Conservation (phyloP, 441 rosid species). For the Gossypium schwendimanii region DNA sequence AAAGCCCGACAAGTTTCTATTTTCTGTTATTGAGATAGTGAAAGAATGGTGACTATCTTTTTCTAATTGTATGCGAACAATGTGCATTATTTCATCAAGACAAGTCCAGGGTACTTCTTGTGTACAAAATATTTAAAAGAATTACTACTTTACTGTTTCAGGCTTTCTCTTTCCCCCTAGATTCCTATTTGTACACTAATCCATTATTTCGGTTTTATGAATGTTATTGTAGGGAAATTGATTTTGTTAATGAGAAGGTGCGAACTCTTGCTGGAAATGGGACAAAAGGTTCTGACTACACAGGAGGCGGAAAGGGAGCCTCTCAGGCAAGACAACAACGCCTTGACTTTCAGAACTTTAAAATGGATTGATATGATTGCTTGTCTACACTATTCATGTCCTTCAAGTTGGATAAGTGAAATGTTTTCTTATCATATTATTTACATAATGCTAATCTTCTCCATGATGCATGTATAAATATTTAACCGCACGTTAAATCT, state of each 20-base stretch:
- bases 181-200: not conserved
- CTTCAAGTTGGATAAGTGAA: slow-evolving; percentile 1
- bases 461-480: not conserved
- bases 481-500: not conserved
- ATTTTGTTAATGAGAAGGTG: slow-evolving; percentile 78
- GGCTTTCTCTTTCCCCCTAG: not conserved
- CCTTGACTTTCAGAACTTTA: slow-evolving; percentile 2
- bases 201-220: not conserved
- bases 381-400: not conserved
- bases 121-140: not conserved
- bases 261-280: slow-evolving; percentile 91
- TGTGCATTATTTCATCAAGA: not conserved
- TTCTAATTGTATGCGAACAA: not conserved
- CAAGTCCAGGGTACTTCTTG: not conserved
- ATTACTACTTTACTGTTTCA: not conserved
- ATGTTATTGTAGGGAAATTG: slow-evolving; percentile 56
- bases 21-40: not conserved
- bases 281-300: slow-evolving; percentile 86
- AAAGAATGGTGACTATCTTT: not conserved
- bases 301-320: slow-evolving; percentile 70
- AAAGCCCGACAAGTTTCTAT: not conserved
- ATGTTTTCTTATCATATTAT: not conserved
- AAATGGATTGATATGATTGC: slow-evolving; percentile 11
- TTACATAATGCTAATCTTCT: slow-evolving; percentile 6
- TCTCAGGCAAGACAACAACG: slow-evolving; percentile 49